phyloP scores from a whole-genome alignment of 257 asterid genomes.

The Plantago major region DNA sequence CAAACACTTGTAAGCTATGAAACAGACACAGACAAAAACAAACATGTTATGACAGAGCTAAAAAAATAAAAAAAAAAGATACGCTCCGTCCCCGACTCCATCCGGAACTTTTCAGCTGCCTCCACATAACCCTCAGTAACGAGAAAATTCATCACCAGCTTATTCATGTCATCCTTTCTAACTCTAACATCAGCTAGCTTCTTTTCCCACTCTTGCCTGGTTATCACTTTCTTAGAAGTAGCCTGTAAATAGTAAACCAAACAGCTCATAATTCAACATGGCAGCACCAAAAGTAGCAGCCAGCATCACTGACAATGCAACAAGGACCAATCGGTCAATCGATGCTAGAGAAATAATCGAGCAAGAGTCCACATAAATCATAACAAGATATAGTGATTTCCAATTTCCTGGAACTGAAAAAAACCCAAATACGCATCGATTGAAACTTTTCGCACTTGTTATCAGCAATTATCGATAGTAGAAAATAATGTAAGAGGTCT shows the following conservation, averaged over 20 bases:
- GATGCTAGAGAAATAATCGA: too few species aligned
- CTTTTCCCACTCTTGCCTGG: constrained; percentile 80
- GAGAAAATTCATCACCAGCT: constrained; percentile 77
- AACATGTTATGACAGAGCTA: background rate
- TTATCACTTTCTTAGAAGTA: constrained; percentile 55
- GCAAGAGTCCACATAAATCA: too few species aligned
- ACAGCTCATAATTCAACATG: background rate
- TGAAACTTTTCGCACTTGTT: too few species aligned
- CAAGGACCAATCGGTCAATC: too few species aligned
- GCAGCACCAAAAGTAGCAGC: too few species aligned
- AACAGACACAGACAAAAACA: background rate
- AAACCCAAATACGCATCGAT: too few species aligned
- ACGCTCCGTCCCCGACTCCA: constrained; percentile 88
- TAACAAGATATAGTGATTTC: too few species aligned
- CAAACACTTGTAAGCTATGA: background rate
- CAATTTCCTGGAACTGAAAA: too few species aligned
- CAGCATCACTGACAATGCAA: too few species aligned
- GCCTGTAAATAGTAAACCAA: constrained; percentile 39
- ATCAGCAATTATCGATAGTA: too few species aligned
- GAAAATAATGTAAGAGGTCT: too few species aligned
- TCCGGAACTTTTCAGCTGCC: constrained; percentile 68
- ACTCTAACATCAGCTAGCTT: constrained; percentile 50
- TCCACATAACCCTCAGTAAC: constrained; percentile 84
- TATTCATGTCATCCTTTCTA: constrained; percentile 73
- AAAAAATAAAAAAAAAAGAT: constrained; percentile 28